These are phyloP conservation scores for Karstenula rhodostoma DNA, from an alignment of 2,329 filamentous ascomycete genomes.

Conservation along the genomic window DNA sequence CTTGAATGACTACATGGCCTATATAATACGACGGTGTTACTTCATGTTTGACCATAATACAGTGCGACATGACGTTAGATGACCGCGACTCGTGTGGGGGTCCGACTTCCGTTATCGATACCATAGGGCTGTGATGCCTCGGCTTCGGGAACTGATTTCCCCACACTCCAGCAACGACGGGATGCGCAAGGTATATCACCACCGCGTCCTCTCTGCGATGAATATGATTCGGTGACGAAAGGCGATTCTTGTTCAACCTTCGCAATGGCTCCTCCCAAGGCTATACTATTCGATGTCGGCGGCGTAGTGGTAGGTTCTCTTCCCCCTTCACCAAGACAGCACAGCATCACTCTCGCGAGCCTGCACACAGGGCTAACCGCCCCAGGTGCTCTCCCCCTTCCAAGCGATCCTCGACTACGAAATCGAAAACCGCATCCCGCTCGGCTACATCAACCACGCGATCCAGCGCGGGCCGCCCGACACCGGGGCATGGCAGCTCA, in stretches of 20 bases:
- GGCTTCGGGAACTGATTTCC: slow-evolving; percentile 17
- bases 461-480: slow-evolving; percentile 80
- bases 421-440: slow-evolving; percentile 74
- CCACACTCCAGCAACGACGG: slow-evolving; percentile 5
- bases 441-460: slow-evolving; percentile 90
- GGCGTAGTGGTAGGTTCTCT: slow-evolving; percentile 75
- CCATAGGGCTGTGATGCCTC: slow-evolving; percentile 8
- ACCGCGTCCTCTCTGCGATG: neutral
- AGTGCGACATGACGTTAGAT: neutral
- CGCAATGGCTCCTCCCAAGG: slow-evolving; percentile 24
- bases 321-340: slow-evolving; percentile 14
- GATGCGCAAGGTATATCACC: slow-evolving; percentile 7
- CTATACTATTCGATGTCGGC: slow-evolving; percentile 88
- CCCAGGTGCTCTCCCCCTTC: slow-evolving; percentile 86
- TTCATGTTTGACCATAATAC: neutral
- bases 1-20: neutral
- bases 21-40: neutral
- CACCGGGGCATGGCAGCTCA: slow-evolving; percentile 81
- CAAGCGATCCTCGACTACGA: slow-evolving; percentile 95
- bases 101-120: slow-evolving; percentile 14
- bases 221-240: slow-evolving; percentile 10
- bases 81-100: neutral
- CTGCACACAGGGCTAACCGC: slow-evolving; percentile 9
- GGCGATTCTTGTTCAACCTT: neutral
- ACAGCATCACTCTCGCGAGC: neutral